phyloP scores from a whole-genome alignment of 441 rosid genomes.

The Brassica balearica region DNA sequence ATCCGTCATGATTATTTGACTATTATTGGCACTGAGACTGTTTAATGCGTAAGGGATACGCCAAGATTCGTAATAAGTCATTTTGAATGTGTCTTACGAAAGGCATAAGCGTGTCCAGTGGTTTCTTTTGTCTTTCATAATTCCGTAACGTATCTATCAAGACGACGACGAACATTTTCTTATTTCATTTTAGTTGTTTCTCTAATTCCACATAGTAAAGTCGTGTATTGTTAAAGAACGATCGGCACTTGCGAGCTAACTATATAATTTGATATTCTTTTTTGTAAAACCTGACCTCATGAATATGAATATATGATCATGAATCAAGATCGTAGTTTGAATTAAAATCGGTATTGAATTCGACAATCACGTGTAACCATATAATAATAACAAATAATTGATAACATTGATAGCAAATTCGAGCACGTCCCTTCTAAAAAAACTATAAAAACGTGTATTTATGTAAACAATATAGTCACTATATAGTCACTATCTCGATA shows the following conservation, averaged over 20 bases:
- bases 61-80: not conserved
- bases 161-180: not conserved
- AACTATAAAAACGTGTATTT: not conserved
- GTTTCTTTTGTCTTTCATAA: not conserved
- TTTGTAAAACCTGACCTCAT: not conserved
- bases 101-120: not conserved
- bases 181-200: conserved; percentile 2
- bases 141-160: not conserved
- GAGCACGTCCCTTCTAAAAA: not conserved
- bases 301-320: not conserved
- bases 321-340: not conserved
- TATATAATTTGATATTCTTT: not conserved
- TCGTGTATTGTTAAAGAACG: too few species aligned
- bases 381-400: not conserved
- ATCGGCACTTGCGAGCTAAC: too few species aligned
- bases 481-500: not conserved
- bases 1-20: not conserved
- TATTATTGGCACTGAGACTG: not conserved
- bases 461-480: not conserved
- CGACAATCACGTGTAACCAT: not conserved
- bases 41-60: not conserved
- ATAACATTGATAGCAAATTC: not conserved
- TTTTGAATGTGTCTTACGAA: not conserved
- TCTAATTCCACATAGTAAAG: not conserved
- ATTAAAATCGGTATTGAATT: too few species aligned